phyloP scores from a whole-genome alignment of 2,329 filamentous ascomycete genomes.

The Curvularia verruculosa region DNA sequence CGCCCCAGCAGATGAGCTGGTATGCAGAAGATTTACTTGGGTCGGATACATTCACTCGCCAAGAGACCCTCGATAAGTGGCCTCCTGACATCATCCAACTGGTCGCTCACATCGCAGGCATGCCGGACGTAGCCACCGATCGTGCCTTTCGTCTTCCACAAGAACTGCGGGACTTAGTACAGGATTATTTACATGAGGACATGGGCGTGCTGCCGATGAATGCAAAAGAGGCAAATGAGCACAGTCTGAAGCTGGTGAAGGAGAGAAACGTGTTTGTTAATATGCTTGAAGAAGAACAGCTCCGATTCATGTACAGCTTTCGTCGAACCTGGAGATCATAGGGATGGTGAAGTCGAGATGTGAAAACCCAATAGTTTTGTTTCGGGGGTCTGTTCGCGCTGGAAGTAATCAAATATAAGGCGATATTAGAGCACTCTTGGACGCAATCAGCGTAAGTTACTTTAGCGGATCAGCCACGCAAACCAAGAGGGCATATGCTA shows the following conservation, averaged over 20 bases:
- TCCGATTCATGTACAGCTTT: constrained; percentile 14
- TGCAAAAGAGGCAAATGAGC: constrained; percentile 19
- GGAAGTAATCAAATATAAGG: too few species aligned
- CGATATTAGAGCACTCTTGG: too few species aligned
- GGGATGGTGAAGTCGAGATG: too few species aligned
- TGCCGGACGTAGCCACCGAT: background rate
- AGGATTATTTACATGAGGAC: constrained; percentile 10
- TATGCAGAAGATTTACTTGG: constrained; percentile 34
- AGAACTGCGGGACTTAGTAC: constrained; percentile 26
- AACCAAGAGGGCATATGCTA: background rate
- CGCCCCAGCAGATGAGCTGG: constrained; percentile 59
- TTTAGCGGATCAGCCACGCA: background rate
- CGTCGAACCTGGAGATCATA: too few species aligned
- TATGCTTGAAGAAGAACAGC: background rate
- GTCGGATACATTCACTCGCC: background rate
- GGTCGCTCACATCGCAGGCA: constrained; percentile 16
- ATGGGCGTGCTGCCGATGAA: constrained; percentile 21
- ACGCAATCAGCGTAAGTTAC: too few species aligned
- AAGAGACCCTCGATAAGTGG: constrained; percentile 15
- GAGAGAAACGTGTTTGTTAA: constrained; percentile 13
- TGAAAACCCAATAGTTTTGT: too few species aligned
- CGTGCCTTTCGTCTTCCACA: constrained; percentile 13
- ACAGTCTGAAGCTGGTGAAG: constrained; percentile 16
- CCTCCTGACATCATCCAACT: constrained; percentile 24
- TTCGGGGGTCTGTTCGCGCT: too few species aligned